A percentile compares a stretch with the other conserved stretches of the same genome.
Conservation (phyloP, 164 flowering plant genomes). For the Stephania yunnanensis region DNA sequence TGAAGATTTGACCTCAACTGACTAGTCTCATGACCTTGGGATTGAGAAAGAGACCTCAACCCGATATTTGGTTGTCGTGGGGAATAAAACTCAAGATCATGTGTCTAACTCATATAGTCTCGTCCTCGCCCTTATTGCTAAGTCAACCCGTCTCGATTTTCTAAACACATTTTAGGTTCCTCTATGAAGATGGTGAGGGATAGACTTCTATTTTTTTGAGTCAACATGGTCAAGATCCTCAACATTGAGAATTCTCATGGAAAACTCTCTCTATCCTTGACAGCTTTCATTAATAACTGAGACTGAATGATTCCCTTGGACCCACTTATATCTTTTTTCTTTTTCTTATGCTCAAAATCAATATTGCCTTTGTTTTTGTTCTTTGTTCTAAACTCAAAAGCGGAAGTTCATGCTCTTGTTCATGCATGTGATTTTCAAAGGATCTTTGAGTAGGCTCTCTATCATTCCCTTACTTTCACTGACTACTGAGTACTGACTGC, state of each 20-base stretch:
- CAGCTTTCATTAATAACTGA: neutral
- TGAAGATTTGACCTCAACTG: neutral
- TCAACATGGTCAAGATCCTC: neutral
- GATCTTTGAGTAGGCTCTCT: neutral
- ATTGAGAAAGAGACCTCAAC: too few relatives aligned
- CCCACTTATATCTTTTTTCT: neutral
- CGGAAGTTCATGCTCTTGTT: neutral
- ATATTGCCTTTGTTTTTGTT: neutral
- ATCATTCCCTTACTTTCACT: neutral
- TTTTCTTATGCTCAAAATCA: neutral
- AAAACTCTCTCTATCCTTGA: neutral
- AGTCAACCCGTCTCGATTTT: too few relatives aligned
- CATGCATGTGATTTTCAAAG: neutral
- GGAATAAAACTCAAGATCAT: too few relatives aligned
- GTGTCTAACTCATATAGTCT: too few relatives aligned
- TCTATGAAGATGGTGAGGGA: too few relatives aligned
- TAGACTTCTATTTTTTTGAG: neutral
- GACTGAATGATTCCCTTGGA: neutral
- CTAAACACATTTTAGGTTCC: too few relatives aligned
- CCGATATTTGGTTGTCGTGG: too few relatives aligned
- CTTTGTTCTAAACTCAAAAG: neutral
- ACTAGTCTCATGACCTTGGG: too few relatives aligned
- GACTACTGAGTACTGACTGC: neutral
- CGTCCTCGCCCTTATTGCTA: too few relatives aligned
- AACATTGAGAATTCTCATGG: neutral